Conservation (phyloP, 306 rosid genomes). For the Quercus mongolica region DNA sequence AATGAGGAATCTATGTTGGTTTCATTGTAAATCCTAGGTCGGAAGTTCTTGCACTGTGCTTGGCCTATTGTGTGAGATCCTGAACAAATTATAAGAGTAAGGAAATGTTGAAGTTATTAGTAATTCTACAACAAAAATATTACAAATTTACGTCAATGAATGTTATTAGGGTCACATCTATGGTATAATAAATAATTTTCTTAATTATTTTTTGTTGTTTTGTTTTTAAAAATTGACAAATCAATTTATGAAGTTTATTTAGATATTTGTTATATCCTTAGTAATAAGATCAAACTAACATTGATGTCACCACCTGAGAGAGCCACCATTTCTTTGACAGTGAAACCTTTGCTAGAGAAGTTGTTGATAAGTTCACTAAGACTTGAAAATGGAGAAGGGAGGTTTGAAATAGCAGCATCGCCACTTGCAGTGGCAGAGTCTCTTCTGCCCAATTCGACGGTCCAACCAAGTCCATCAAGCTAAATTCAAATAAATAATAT, state of each 20-base stretch:
- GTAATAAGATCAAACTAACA: too few relatives aligned
- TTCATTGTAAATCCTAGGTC: slow-evolving; percentile 52
- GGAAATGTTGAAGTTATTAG: too few relatives aligned
- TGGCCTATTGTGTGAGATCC: slow-evolving; percentile 70
- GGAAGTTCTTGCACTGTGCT: slow-evolving; percentile 33
- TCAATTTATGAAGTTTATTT: too few relatives aligned
- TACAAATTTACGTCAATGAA: too few relatives aligned
- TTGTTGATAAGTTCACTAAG: slow-evolving; percentile 37
- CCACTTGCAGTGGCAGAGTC: slow-evolving; percentile 73
- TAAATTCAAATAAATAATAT: neutral
- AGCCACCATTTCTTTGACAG: slow-evolving; percentile 51
- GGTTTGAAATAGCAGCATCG: slow-evolving; percentile 40
- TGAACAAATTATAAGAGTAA: neutral
- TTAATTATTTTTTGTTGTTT: too few relatives aligned
- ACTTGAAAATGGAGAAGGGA: slow-evolving; percentile 40
- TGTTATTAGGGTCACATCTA: too few relatives aligned
- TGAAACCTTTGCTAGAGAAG: slow-evolving; percentile 61
- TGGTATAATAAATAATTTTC: too few relatives aligned
- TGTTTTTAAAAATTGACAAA: too few relatives aligned
- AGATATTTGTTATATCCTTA: too few relatives aligned
- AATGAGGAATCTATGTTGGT: slow-evolving; percentile 51
- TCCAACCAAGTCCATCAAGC: slow-evolving; percentile 59
- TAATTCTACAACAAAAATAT: too few relatives aligned
- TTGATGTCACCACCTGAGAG: slow-evolving; percentile 46
- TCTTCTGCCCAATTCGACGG: slow-evolving; percentile 60